phyloP scores from a whole-genome alignment of 192 early-diverging fungal species.

The Backusella circina region DNA sequence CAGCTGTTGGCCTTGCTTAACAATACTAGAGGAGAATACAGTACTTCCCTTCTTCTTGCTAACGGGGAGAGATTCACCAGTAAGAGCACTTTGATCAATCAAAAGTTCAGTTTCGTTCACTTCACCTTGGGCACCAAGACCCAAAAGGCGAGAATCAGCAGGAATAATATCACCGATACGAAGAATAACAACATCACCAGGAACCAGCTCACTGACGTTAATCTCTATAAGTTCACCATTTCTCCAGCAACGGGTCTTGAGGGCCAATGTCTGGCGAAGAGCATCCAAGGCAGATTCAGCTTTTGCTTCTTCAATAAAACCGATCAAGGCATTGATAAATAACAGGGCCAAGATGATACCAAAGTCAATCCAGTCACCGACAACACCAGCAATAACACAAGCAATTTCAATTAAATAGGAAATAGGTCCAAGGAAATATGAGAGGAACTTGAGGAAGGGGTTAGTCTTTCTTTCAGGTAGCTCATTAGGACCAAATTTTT shows the following conservation, averaged over 20 bases:
- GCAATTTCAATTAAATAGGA: slow-evolving; percentile 88
- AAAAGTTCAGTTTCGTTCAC: slow-evolving; percentile 64
- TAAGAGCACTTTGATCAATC: slow-evolving; percentile 88
- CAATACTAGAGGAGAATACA: slow-evolving; percentile 84
- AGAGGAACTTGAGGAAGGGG: slow-evolving; percentile 77
- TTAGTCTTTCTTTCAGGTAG: slow-evolving; percentile 79
- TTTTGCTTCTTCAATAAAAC: slow-evolving; percentile 91
- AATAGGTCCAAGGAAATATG: slow-evolving; percentile 79
- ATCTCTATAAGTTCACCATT: slow-evolving; percentile 71
- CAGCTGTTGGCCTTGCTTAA: slow-evolving; percentile 91
- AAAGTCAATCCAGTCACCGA: slow-evolving; percentile 73
- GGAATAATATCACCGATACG: slow-evolving; percentile 93
- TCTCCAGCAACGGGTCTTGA: slow-evolving; percentile 80
- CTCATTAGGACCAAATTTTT: slow-evolving; percentile 78
- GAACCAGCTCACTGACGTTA: slow-evolving; percentile 69
- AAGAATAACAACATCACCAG: slow-evolving; percentile 80
- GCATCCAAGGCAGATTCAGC: slow-evolving; percentile 93
- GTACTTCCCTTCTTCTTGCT: slow-evolving; percentile 72
- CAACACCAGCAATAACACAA: slow-evolving; percentile 67
- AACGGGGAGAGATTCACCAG: slow-evolving; percentile 90
- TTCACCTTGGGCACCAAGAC: slow-evolving; percentile 66
- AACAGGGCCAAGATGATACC: slow-evolving; percentile 78
- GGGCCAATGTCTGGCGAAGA: slow-evolving; percentile 89
- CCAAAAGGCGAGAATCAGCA: slow-evolving; percentile 78
- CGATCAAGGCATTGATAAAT: slow-evolving; percentile 87